Evolutionary conservation across 805 yeast species (phyloP).

Genomic region (Kregervanrija delftensis): DNA sequence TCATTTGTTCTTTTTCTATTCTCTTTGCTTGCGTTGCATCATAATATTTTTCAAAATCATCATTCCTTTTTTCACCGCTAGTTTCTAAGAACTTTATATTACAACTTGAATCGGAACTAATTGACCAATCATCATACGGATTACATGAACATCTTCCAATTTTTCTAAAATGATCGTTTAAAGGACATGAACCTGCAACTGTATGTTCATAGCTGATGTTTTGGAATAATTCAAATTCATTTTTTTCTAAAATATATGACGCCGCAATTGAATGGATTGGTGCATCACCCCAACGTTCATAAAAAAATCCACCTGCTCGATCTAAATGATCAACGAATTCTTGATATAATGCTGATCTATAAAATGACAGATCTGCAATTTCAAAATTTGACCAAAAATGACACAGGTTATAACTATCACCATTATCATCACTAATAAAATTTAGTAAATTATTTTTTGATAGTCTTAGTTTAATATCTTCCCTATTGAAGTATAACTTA

Average conservation of each 20-base stretch:
- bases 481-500: constrained; percentile 32
- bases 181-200: constrained; percentile 76
- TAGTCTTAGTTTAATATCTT: constrained; percentile 12
- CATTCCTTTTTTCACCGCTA: constrained; percentile 14
- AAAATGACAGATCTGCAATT: constrained; percentile 62
- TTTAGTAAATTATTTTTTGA: constrained; percentile 38
- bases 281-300: constrained; percentile 88
- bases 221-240: constrained; percentile 66
- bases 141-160: constrained; percentile 66
- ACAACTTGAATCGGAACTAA: constrained; percentile 30
- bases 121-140: constrained; percentile 63
- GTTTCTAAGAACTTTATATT: constrained; percentile 21
- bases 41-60: constrained; percentile 19
- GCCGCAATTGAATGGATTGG: constrained; percentile 44
- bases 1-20: constrained; percentile 6
- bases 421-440: constrained; percentile 60
- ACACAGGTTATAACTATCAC: constrained; percentile 60
- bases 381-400: constrained; percentile 84
- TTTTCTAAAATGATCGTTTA: constrained; percentile 47
- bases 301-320: constrained; percentile 67
- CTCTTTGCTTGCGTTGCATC: constrained; percentile 6
- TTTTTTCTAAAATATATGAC: constrained; percentile 43
- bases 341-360: constrained; percentile 49
- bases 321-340: constrained; percentile 60
- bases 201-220: constrained; percentile 79